These are phyloP conservation scores for Tetrapisispora phaffii DNA, from an alignment of 805 yeast species.

Conservation along the genomic window DNA sequence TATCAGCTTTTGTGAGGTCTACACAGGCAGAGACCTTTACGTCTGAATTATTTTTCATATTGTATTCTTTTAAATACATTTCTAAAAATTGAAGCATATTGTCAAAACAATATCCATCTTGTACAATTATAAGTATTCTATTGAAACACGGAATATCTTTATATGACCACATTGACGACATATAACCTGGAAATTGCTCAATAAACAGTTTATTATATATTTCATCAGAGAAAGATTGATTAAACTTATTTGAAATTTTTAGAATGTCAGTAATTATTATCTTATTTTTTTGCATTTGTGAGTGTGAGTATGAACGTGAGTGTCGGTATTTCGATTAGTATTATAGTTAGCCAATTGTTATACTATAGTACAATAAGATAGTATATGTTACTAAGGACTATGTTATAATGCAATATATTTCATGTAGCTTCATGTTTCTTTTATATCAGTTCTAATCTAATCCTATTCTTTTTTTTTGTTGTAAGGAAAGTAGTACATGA, in stretches of 20 bases:
- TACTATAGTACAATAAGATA: no score
- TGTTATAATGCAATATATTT: no score
- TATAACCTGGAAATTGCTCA: constrained; percentile 16
- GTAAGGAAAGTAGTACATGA: no score
- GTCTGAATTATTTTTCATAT: neutral
- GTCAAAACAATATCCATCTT: constrained; percentile 17
- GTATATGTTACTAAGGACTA: no score
- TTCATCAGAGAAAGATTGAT: constrained; percentile 11
- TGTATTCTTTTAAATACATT: neutral
- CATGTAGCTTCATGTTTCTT: no score
- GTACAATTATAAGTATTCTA: constrained; percentile 34
- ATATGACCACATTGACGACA: constrained; percentile 21
- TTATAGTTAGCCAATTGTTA: no score
- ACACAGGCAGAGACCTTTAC: neutral
- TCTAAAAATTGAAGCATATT: constrained; percentile 16
- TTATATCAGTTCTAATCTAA: no score
- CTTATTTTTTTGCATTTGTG: constrained; percentile 15
- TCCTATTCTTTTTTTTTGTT: no score
- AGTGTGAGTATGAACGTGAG: no score
- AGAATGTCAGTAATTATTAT: constrained; percentile 27
- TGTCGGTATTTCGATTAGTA: no score
- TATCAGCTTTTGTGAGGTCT: neutral
- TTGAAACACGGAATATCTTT: constrained; percentile 34
- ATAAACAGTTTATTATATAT: constrained; percentile 18
- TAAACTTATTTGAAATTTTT: constrained; percentile 4